Conservation (phyloP, 345 rosid species). For the Gossypioides kirkii region DNA sequence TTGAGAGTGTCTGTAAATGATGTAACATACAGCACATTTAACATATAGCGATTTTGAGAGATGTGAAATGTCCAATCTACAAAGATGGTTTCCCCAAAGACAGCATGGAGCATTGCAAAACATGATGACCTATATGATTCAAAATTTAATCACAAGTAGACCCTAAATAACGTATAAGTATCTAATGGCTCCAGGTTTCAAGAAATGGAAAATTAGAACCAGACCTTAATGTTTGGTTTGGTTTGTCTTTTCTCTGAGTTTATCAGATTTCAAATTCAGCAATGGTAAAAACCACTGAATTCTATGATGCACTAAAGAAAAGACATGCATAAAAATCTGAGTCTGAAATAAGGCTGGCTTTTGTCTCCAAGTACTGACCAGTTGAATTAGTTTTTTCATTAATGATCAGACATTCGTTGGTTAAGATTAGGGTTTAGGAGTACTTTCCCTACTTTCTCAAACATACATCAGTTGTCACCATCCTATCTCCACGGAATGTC, state of each 20-base stretch:
- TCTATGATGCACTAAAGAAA: background rate
- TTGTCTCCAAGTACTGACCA: background rate
- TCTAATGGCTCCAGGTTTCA: background rate
- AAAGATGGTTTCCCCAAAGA: background rate
- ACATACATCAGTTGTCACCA: background rate
- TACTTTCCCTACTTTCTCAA: background rate
- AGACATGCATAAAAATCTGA: background rate
- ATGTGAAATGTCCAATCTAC: background rate
- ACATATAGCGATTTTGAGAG: constrained; percentile 1
- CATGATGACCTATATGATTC: background rate
- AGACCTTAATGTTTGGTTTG: background rate
- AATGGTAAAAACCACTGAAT: background rate
- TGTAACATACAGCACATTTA: constrained; percentile 1
- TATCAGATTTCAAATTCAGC: background rate
- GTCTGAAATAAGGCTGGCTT: background rate
- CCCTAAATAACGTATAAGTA: background rate
- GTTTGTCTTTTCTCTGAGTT: background rate
- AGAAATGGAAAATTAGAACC: background rate
- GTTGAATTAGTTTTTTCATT: background rate
- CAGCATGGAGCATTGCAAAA: background rate
- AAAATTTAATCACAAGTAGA: background rate
- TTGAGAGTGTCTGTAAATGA: background rate
- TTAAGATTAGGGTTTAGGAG: background rate
- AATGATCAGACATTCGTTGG: background rate
- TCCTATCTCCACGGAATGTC: background rate